phyloP scores from a whole-genome alignment of 2,329 filamentous ascomycete genomes.

The Aspergillus brasiliensis region DNA sequence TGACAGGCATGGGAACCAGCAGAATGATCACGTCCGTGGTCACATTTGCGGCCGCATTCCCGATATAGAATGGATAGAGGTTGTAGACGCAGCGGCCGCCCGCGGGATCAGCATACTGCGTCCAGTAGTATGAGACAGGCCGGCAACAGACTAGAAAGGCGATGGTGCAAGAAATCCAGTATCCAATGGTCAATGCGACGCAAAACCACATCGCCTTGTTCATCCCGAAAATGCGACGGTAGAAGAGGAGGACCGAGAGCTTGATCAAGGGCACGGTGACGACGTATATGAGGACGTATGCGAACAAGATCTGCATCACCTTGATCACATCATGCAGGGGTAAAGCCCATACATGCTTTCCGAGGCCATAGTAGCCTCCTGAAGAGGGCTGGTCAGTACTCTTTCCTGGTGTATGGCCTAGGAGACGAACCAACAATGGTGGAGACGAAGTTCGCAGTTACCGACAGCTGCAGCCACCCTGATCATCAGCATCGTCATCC shows the following conservation, averaged over 20 bases:
- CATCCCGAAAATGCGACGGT: constrained; percentile 23
- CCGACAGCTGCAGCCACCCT: background rate
- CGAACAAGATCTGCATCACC: constrained; percentile 12
- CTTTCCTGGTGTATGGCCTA: background rate
- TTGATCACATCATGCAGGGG: constrained; percentile 9
- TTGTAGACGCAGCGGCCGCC: constrained; percentile 17
- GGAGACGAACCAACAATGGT: background rate
- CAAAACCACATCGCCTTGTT: constrained; percentile 17
- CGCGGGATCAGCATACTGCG: constrained; percentile 15
- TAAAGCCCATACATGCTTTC: constrained; percentile 20
- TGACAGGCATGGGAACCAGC: constrained; percentile 18
- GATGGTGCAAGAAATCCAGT: constrained; percentile 12
- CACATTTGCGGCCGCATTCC: constrained; percentile 18
- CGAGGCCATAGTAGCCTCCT: constrained; percentile 18
- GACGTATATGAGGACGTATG: constrained; percentile 19
- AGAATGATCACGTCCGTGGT: constrained; percentile 22
- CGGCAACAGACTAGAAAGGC: constrained; percentile 14
- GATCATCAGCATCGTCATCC: background rate
- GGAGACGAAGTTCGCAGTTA: background rate
- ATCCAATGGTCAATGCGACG: constrained; percentile 15
- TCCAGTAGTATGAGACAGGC: constrained; percentile 21
- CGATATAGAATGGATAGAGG: constrained; percentile 21
- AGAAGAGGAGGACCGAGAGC: constrained; percentile 22
- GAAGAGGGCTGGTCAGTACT: background rate
- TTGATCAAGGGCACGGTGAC: constrained; percentile 19